A percentile compares a stretch with the other conserved stretches of the same genome.
phyloP scores from a whole-genome alignment of 1,139 yeast genomes.

The Arxiozyma bovina region DNA sequence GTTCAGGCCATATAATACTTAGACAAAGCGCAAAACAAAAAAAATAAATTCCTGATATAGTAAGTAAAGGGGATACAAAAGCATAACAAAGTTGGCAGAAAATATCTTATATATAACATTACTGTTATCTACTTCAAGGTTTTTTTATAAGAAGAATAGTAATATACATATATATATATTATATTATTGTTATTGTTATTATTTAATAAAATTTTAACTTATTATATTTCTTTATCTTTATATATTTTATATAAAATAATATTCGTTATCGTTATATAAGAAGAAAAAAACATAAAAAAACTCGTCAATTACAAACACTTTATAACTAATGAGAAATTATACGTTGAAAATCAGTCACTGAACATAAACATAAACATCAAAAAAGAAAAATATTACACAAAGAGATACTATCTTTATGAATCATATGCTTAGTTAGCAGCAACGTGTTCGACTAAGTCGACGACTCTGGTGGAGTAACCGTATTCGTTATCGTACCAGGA shows the following conservation, averaged over 20 bases:
- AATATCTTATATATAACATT: no score
- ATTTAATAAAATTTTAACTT: no score
- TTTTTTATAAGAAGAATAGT: no score
- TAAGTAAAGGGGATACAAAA: no score
- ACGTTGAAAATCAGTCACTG: background rate
- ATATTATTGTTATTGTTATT: no score
- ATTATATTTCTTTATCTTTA: no score
- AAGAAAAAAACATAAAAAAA: background rate
- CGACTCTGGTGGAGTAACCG: constrained; percentile 88
- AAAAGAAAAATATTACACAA: background rate
- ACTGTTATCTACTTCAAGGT: no score
- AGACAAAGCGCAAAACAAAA: background rate
- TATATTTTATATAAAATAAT: no score
- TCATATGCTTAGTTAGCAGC: constrained; percentile 34
- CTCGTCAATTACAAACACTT: background rate
- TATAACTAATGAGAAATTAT: background rate
- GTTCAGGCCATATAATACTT: constrained; percentile 53
- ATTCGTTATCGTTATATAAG: background rate
- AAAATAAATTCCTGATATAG: no score
- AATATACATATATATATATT: no score
- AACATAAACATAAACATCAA: background rate
- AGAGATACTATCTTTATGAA: constrained; percentile 15
- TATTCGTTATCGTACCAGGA: constrained; percentile 87
- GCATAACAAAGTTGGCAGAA: no score
- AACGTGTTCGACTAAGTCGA: constrained; percentile 73